A percentile compares a stretch with the other conserved stretches of the same genome.
These are phyloP conservation scores for Sclerotinia borealis DNA, from an alignment of 2,329 filamentous ascomycete genomes.

Conservation along the genomic window DNA sequence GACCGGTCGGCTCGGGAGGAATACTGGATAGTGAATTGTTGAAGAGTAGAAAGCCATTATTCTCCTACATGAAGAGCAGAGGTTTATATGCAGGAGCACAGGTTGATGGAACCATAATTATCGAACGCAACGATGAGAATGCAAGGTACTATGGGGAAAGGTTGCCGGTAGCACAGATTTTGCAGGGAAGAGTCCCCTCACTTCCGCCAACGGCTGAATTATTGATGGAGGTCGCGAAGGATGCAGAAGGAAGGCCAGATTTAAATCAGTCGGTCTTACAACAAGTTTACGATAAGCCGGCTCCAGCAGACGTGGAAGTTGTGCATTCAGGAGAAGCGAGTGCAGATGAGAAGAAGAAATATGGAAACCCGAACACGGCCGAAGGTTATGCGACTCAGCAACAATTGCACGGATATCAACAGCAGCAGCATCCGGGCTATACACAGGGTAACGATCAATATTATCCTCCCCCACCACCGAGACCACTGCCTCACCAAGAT, in stretches of 20 bases:
- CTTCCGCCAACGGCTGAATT: constrained; percentile 34
- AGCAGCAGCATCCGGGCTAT: not conserved
- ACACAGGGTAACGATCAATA: constrained; percentile 1
- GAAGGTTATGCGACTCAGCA: constrained; percentile 9
- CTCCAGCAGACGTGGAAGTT: constrained; percentile 12
- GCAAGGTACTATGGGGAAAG: constrained; percentile 71
- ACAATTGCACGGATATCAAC: not conserved
- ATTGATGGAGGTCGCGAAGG: constrained; percentile 65
- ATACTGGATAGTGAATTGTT: constrained; percentile 24
- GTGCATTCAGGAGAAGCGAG: constrained; percentile 10
- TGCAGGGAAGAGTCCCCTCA: constrained; percentile 31
- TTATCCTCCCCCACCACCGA: constrained; percentile 5
- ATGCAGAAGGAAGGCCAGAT: constrained; percentile 74
- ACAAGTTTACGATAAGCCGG: constrained; percentile 13
- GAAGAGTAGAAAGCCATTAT: constrained; percentile 62
- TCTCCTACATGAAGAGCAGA: constrained; percentile 80
- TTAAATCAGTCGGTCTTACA: constrained; percentile 46
- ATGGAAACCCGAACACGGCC: constrained; percentile 11
- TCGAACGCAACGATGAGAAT: constrained; percentile 79
- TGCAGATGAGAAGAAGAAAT: constrained; percentile 11
- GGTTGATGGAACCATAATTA: constrained; percentile 77
- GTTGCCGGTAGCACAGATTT: constrained; percentile 52
- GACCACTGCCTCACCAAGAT: not conserved
- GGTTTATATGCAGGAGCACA: constrained; percentile 82
- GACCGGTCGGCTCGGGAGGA: constrained; percentile 71